Percentiles rank a stretch among this genome's conserved stretches.
These are phyloP conservation scores for Stephanodiscus triporus DNA, from an alignment of 108 stramenopile species.

Conservation along the genomic window DNA sequence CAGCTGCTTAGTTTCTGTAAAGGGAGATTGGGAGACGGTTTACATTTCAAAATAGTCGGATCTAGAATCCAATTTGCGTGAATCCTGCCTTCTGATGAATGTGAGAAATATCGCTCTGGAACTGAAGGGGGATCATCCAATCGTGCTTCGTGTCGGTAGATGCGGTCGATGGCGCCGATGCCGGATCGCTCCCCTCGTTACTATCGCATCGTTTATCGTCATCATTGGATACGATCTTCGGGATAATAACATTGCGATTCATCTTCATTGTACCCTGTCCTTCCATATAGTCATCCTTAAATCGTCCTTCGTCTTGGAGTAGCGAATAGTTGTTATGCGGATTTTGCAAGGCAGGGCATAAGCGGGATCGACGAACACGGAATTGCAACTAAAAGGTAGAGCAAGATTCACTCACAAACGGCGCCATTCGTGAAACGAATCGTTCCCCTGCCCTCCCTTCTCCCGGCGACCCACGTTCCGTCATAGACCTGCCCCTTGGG, in stretches of 20 bases:
- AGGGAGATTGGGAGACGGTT: neutral
- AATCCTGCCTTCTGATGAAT: slow-evolving; percentile 88
- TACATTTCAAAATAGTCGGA: neutral
- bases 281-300: slow-evolving; percentile 89
- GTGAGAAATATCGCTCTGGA: slow-evolving; percentile 85
- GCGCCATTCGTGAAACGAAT: slow-evolving; percentile 84
- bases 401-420: slow-evolving; percentile 45
- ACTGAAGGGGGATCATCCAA: slow-evolving; percentile 88
- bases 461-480: slow-evolving; percentile 76
- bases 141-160: slow-evolving; percentile 54
- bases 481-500: slow-evolving; percentile 89
- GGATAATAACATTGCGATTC: slow-evolving; percentile 65
- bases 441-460: slow-evolving; percentile 89
- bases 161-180: neutral
- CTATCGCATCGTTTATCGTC: slow-evolving; percentile 6
- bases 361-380: neutral
- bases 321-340: neutral
- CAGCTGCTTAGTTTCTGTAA: no score
- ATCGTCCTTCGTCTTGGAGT: slow-evolving; percentile 79
- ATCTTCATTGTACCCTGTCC: slow-evolving; percentile 93
- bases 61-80: slow-evolving; percentile 64
- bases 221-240: slow-evolving; percentile 29
- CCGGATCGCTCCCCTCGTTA: slow-evolving; percentile 13
- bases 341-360: neutral
- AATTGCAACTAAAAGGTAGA: slow-evolving; percentile 1